These are phyloP conservation scores for Beauveria pseudobassiana DNA, from an alignment of 2,329 filamentous ascomycete species.

Conservation along the genomic window DNA sequence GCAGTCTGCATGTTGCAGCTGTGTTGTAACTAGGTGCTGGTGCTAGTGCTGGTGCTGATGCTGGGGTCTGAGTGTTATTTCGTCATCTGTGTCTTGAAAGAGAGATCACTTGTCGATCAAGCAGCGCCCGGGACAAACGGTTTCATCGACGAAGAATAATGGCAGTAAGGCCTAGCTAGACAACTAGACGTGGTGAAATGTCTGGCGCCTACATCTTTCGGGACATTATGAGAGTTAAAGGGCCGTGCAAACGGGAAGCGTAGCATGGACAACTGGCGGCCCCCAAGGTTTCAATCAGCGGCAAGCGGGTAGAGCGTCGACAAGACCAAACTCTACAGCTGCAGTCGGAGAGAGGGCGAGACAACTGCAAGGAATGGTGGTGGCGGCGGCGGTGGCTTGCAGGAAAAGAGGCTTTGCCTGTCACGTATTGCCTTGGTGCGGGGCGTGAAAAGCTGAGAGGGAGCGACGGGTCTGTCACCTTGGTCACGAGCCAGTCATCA, in stretches of 20 bases:
- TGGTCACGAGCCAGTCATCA: slow-evolving; percentile 7
- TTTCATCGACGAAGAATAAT: neutral
- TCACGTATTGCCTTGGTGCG: neutral
- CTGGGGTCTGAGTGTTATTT: neutral
- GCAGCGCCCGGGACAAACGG: too few relatives aligned
- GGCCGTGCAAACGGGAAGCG: too few relatives aligned
- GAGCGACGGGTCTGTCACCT: neutral
- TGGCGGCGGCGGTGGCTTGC: slow-evolving; percentile 1
- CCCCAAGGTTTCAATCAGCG: too few relatives aligned
- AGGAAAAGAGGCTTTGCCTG: neutral
- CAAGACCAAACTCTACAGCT: neutral
- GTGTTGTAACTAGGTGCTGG: neutral
- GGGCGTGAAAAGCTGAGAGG: neutral
- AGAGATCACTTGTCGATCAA: neutral
- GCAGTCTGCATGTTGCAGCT: neutral
- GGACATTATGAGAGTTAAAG: too few relatives aligned
- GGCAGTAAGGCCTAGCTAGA: neutral
- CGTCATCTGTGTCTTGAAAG: neutral
- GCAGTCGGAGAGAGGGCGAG: neutral
- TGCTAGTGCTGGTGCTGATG: neutral
- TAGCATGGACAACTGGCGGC: too few relatives aligned
- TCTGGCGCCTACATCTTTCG: too few relatives aligned
- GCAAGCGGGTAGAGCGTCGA: too few relatives aligned
- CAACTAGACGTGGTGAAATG: too few relatives aligned
- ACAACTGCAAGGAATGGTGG: neutral